Conservation (phyloP, 1,284 basidiomycete genomes). For the Microbotryomycetes sp. region DNA sequence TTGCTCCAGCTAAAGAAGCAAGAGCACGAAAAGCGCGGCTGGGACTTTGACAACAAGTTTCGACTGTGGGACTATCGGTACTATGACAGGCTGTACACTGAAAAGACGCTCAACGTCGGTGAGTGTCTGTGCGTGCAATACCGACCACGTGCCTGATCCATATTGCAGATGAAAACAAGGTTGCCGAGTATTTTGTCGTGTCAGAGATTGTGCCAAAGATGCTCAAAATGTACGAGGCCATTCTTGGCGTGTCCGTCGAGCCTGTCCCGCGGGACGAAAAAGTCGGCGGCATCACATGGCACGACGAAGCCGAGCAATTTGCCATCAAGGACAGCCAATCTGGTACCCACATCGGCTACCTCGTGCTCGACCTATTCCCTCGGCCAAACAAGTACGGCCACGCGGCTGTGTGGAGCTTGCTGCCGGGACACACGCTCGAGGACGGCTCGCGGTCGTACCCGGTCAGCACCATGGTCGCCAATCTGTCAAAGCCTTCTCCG, state of each 20-base stretch:
- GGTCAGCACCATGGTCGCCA: conserved; percentile 68
- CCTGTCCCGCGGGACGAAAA: conserved; percentile 43
- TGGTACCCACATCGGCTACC: conserved; percentile 62
- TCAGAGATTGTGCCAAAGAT: conserved; percentile 68
- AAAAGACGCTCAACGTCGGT: conserved; percentile 43
- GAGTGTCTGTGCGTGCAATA: conserved; percentile 1
- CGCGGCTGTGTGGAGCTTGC: conserved; percentile 71
- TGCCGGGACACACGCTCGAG: conserved; percentile 28
- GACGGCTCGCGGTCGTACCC: conserved; percentile 62
- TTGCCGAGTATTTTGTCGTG: conserved; percentile 82
- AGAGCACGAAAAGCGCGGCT: conserved; percentile 56
- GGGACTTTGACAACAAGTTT: conserved; percentile 58
- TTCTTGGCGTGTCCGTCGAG: conserved; percentile 65
- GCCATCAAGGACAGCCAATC: conserved; percentile 41
- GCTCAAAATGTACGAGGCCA: conserved; percentile 67
- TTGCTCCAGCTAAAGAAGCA: conserved; percentile 64
- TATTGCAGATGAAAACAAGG: conserved; percentile 54
- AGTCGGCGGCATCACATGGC: conserved; percentile 27
- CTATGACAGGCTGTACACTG: conserved; percentile 35
- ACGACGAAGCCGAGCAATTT: conserved; percentile 16
- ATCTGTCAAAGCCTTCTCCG: conserved; percentile 71
- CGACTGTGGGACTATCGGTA: conserved; percentile 59
- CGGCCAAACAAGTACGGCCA: conserved; percentile 59
- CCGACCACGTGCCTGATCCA: conserved; percentile 6
- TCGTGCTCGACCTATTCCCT: conserved; percentile 79